phyloP scores from a whole-genome alignment of 495 filamentous ascomycete genomes.

The Rhizodiscina lignyota region DNA sequence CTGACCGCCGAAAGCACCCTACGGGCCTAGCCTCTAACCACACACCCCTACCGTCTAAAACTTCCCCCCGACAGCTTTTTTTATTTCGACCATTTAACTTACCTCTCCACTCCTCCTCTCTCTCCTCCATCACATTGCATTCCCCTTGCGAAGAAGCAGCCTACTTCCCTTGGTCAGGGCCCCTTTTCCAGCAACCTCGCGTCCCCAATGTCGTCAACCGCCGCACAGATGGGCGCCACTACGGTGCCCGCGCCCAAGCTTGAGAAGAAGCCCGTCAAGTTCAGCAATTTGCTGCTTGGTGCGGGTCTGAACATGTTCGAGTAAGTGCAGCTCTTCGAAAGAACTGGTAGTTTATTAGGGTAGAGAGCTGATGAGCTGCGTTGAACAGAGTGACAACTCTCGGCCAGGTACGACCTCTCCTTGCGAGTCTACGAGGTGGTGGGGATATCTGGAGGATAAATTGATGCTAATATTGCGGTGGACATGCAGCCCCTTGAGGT shows the following conservation, averaged over 20 bases:
- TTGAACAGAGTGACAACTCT: constrained; percentile 57
- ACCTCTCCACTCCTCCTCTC: neutral
- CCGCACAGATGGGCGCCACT: constrained; percentile 29
- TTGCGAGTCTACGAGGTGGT: neutral
- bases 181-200: constrained; percentile 8
- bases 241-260: constrained; percentile 38
- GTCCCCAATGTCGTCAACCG: constrained; percentile 14
- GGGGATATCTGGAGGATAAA: neutral
- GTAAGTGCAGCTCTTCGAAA: constrained; percentile 32
- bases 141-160: constrained; percentile 55
- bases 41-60: too few species aligned
- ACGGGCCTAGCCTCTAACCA: too few species aligned
- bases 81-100: too few species aligned
- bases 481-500: constrained; percentile 73
- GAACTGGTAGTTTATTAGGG: too few species aligned
- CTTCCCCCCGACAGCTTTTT: too few species aligned
- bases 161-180: constrained; percentile 28
- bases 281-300: constrained; percentile 93
- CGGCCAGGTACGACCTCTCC: constrained; percentile 69
- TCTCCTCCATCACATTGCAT: neutral
- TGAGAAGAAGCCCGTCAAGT: constrained; percentile 99
- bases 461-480: constrained; percentile 4
- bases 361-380: too few species aligned
- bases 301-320: constrained; percentile 97
- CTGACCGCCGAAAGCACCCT: too few species aligned